phyloP scores from a whole-genome alignment of 2,329 filamentous ascomycete species.

The Colletotrichum ledebouriae region DNA sequence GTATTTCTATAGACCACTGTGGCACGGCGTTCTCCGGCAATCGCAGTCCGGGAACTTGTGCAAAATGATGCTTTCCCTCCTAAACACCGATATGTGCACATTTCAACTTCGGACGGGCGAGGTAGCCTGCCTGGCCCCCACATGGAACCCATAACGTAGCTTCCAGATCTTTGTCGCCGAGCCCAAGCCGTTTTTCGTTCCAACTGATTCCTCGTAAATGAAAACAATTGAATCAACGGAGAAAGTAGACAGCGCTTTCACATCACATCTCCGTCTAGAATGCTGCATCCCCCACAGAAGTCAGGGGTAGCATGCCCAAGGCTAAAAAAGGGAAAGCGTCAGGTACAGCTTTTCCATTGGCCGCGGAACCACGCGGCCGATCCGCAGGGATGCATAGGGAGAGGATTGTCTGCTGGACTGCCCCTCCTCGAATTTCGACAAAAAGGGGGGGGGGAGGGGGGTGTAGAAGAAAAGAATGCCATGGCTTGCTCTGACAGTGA shows the following conservation, averaged over 20 bases:
- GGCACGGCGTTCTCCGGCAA: not conserved
- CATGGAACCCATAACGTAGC: not conserved
- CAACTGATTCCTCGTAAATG: not conserved
- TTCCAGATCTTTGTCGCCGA: not conserved
- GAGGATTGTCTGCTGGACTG: constrained; percentile 23
- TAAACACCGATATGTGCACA: too few species aligned
- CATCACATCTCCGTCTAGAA: constrained; percentile 13
- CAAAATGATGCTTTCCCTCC: too few species aligned
- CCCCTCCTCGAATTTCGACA: constrained; percentile 42
- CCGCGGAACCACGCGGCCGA: constrained; percentile 51
- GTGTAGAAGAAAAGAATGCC: constrained; percentile 39
- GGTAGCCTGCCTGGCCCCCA: not conserved
- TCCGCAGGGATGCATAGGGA: constrained; percentile 47
- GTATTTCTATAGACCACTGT: not conserved
- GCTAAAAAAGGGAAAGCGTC: constrained; percentile 51
- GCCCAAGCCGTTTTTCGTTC: not conserved
- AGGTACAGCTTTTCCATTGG: constrained; percentile 58
- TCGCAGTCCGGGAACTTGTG: too few species aligned
- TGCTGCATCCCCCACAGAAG: not conserved
- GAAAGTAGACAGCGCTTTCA: not conserved
- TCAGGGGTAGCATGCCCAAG: constrained; percentile 34
- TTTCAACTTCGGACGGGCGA: not conserved
- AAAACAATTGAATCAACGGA: not conserved
- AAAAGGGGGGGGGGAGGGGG: constrained; percentile 23
- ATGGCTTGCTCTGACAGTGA: constrained; percentile 40